These are phyloP conservation scores for Astraeus odoratus DNA, from an alignment of 768 basidiomycete species.

Conservation along the genomic window DNA sequence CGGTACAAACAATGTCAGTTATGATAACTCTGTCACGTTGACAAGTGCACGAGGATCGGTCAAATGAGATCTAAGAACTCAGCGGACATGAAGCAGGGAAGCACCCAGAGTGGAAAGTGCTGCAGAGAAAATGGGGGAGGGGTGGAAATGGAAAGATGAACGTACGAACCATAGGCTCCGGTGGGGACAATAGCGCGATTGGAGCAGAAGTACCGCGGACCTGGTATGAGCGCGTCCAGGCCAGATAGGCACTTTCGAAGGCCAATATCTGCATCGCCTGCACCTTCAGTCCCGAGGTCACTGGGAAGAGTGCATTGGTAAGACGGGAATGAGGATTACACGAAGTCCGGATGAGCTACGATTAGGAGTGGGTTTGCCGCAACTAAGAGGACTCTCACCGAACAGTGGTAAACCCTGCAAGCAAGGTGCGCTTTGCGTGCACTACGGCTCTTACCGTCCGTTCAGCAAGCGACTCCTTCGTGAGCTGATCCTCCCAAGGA, in stretches of 20 bases:
- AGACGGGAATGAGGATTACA: not conserved
- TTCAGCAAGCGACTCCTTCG: conserved; percentile 50
- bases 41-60: no score
- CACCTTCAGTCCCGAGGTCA: conserved; percentile 65
- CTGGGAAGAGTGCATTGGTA: conserved; percentile 25
- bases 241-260: conserved; percentile 50
- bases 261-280: conserved; percentile 52
- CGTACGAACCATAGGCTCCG: conserved; percentile 47
- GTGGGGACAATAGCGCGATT: conserved; percentile 54
- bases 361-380: not conserved
- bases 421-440: conserved; percentile 49
- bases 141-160: conserved; percentile 3
- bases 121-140: not conserved
- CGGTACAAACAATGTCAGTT: not conserved
- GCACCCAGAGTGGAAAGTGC: no score
- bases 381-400: conserved; percentile 34
- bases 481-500: conserved; percentile 56
- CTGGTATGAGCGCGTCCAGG: conserved; percentile 43
- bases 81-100: no score
- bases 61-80: no score
- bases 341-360: not conserved
- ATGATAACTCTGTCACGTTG: no score
- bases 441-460: conserved; percentile 54
- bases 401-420: conserved; percentile 60
- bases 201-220: conserved; percentile 57